Evolutionary conservation across 1,284 basidiomycete genomes (phyloP), one percentile per base, ranked within the genome.

Genomic region (Takashimella tepidaria): DNA sequence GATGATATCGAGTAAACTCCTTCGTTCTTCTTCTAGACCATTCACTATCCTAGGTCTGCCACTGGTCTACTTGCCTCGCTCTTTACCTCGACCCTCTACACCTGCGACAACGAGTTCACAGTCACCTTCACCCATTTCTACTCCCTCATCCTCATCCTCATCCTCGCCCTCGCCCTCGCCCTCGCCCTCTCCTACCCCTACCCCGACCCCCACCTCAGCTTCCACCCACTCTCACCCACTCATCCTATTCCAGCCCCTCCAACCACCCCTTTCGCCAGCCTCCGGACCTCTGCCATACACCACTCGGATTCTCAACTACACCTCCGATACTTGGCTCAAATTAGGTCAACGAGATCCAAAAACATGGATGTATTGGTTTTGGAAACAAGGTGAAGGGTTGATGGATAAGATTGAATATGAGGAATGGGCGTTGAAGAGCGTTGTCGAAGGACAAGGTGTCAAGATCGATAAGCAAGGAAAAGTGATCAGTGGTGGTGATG

Each of bases 361-460:
- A n/a, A 60, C 60, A 10, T 69, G 68, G 67, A 71, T 69, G 62
- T 70, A 64, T 49, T 72, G 69, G 69, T 68, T 73, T 50, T 73
- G 70, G 58, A 59, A 58, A 25, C 68, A 64, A 50, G 74, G 74
- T 12, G 74, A 76, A 60, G 55, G 65, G 12, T 63, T 76, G 58
- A 76, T 76, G 74, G 74, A 76, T 61, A 61, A 58, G 57, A 74
- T 75, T 43, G 72, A 76, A 47, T 75, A 62, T 54, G 73, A 76
- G 54, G 74, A 76, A 55, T 76, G 72, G 73, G 62, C 63, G 25
- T 60, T 74, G 50, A 73, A 74, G 57, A 56, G 49, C 19, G 53
- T 74, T 16, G 63, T 68, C 20, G 70, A 69, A 50, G 62, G 59
- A 13, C 51, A 61, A 46, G 71, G 71, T 0, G 65, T 70, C 25